Conservation (phyloP, 208 protist genomes). For the Trypanosoma avium region DNA sequence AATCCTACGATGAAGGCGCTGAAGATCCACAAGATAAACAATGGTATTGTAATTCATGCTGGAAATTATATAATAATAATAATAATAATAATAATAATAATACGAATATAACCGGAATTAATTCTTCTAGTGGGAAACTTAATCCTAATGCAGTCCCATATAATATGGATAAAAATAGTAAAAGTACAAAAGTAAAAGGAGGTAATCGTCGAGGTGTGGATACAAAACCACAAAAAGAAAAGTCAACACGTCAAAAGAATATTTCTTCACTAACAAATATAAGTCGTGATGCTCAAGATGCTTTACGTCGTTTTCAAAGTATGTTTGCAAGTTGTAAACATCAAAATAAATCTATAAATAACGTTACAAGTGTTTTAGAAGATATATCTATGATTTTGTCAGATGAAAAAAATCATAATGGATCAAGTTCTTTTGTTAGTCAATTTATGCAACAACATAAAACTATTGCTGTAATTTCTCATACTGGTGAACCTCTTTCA, state of each 20-base stretch:
- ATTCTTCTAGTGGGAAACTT: neutral
- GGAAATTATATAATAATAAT: conserved; percentile 34
- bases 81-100: conserved; percentile 18
- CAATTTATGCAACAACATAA: conserved; percentile 69
- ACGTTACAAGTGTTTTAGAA: conserved; percentile 25
- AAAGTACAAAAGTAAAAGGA: neutral
- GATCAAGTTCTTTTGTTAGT: conserved; percentile 56
- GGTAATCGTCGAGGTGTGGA: conserved; percentile 6
- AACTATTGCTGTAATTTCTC: conserved; percentile 63
- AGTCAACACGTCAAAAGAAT: neutral
- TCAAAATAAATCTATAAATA: conserved; percentile 5
- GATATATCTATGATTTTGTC: conserved; percentile 1
- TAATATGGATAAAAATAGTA: neutral
- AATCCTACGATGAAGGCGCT: conserved; percentile 51
- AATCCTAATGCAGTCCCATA: too few species aligned
- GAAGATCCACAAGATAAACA: conserved; percentile 38
- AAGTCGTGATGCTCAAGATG: conserved; percentile 32
- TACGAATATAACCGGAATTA: conserved; percentile 3
- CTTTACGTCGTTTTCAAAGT: conserved; percentile 36
- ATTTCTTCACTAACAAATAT: conserved; percentile 16
- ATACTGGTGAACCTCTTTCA: conserved; percentile 74
- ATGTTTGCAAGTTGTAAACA: conserved; percentile 38
- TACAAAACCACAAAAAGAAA: conserved; percentile 4
- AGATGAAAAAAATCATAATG: conserved; percentile 24
- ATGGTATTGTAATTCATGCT: conserved; percentile 71